Base-by-base conservation (phyloP, 768 basidiomycete species). In the Termitomyces sp. region DNA sequence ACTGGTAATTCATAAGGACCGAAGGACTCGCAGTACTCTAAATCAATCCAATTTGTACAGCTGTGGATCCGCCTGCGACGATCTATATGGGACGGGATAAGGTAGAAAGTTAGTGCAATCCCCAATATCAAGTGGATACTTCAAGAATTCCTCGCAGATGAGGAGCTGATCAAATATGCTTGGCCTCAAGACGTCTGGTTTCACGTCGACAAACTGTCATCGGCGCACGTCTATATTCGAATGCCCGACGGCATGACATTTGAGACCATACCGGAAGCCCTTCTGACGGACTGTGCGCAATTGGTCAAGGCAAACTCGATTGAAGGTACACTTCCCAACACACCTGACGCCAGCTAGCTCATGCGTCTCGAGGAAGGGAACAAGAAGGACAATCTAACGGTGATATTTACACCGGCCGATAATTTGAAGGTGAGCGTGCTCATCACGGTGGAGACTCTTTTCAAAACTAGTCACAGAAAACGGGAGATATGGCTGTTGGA, bases 1-100 rank as follows among this genome's bases (percentile, higher is more conserved):
- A 71, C 68, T 27, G 73, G 79, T 77, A 59, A 45, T 21, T 51
- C n/a, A 64, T 51, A 46, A 35, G n/a, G 17, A 35, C 4, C n/a
- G 14, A 41, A 12, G 23, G 40, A 6, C 21, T 34, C 40, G 0
- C 12, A 29, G 25, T 5, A 19, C 23, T 44, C 49, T 50, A 10
- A 48, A 38, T 17, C 19, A 25, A 5, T 27, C 16, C 16, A 11
- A 38, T 51, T 27, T 53, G 19, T 43, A 2, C 60, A 92, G 90
- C 75, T 45, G 72, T 77, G 16, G 69, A 82, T 44, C 91, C 92
- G 2, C 75, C 90, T 1, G 85, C 78, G 8, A 82, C 75, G 27
- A 76, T 98, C 56, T 98, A 96, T 72, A 97, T 98, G 95, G 95
- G 96, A 29, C 86, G 85, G 68, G 96, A 99, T 81, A 98, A 99